These are phyloP conservation scores for Jackrogersella minutella DNA, from an alignment of 495 filamentous ascomycete genomes.

Conservation along the genomic window DNA sequence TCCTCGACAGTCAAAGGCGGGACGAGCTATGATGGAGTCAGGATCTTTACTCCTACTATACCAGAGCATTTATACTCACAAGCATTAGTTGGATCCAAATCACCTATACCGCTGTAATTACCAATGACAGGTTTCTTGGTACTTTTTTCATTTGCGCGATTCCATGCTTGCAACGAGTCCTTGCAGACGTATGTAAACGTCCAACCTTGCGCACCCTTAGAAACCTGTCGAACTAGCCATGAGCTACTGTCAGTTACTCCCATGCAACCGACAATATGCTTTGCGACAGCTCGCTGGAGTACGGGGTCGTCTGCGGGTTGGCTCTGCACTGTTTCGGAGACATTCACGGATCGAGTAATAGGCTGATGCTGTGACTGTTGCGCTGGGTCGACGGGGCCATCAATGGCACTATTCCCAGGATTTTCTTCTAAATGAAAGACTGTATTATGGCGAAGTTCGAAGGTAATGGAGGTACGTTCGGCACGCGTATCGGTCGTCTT, in stretches of 20 bases:
- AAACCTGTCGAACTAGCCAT: constrained; percentile 53
- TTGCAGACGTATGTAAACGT: constrained; percentile 58
- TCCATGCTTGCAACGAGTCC: constrained; percentile 57
- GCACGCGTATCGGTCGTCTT: constrained; percentile 51
- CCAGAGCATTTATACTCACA: constrained; percentile 33
- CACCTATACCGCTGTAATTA: constrained; percentile 51
- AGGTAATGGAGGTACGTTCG: constrained; percentile 50
- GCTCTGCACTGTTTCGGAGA: constrained; percentile 52
- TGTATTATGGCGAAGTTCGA: constrained; percentile 49
- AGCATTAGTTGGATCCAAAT: constrained; percentile 51
- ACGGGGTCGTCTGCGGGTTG: constrained; percentile 53
- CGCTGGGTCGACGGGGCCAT: constrained; percentile 35
- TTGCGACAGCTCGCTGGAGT: constrained; percentile 51
- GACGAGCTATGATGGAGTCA: constrained; percentile 50
- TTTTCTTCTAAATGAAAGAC: constrained; percentile 49
- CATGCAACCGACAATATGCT: constrained; percentile 51
- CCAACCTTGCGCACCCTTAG: constrained; percentile 54
- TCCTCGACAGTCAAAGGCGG: constrained; percentile 60
- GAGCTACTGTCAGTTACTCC: constrained; percentile 50
- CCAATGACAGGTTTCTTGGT: constrained; percentile 48
- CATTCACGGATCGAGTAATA: constrained; percentile 37
- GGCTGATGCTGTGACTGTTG: constrained; percentile 38
- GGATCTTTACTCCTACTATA: neutral
- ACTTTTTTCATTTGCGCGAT: constrained; percentile 50
- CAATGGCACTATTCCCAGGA: constrained; percentile 41